Evolutionary conservation across 139 green algal species (phyloP).

Genomic region (Nannochloris sp.): DNA sequence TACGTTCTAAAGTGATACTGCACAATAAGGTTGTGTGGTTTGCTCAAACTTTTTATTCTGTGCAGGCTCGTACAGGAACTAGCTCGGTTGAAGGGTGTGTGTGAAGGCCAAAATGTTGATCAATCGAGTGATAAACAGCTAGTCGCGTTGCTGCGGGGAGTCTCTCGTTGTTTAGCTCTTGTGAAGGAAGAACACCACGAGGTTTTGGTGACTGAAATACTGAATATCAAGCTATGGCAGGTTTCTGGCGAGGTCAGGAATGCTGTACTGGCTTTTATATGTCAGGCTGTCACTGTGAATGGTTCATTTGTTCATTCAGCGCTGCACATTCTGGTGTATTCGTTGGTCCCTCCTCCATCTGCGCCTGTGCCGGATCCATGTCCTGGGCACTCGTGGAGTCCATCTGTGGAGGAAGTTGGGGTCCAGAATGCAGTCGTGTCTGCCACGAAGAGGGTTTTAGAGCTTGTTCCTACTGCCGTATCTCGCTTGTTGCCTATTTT

Average conservation of each 20-base stretch:
- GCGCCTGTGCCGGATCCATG: slow-evolving; percentile 8
- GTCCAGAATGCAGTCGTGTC: slow-evolving; percentile 44
- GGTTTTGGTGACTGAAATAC: slow-evolving; percentile 32
- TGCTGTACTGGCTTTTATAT: slow-evolving; percentile 46
- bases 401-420: slow-evolving; percentile 16
- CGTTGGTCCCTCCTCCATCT: slow-evolving; percentile 39
- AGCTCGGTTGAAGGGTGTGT: slow-evolving; percentile 10
- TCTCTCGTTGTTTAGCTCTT: slow-evolving; percentile 19
- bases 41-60: background rate
- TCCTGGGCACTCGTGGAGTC: slow-evolving; percentile 31
- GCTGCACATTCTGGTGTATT: slow-evolving; percentile 38
- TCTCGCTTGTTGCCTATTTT: slow-evolving; percentile 47
- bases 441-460: slow-evolving; percentile 40
- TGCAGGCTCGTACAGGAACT: slow-evolving; percentile 27
- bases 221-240: slow-evolving; percentile 51
- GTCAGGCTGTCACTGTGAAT: slow-evolving; percentile 54
- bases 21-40: background rate
- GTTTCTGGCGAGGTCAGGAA: slow-evolving; percentile 18
- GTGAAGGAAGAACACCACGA: slow-evolving; percentile 36
- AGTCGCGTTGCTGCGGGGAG: slow-evolving; percentile 21
- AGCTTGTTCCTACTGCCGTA: slow-evolving; percentile 55
- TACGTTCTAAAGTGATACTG: background rate
- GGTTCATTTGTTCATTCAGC: slow-evolving; percentile 48
- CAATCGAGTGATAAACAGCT: slow-evolving; percentile 9
- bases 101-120: background rate